phyloP scores from a whole-genome alignment of 345 rosid species.

The Syzygium oleosum region DNA sequence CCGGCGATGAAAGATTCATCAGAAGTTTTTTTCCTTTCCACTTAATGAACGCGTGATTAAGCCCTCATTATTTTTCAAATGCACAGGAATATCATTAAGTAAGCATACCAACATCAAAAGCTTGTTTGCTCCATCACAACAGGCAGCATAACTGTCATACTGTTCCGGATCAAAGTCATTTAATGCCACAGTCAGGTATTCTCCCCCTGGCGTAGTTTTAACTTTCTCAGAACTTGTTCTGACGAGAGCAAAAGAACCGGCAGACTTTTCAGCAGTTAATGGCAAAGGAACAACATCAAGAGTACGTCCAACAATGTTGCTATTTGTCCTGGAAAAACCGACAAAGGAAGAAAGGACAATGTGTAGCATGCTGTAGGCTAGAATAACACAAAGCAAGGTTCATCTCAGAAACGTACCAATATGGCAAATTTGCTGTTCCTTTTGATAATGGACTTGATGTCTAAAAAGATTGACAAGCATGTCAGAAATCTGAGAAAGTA shows the following conservation, averaged over 20 bases:
- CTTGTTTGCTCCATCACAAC: conserved; percentile 95
- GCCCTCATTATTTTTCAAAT: neutral
- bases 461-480: conserved; percentile 24
- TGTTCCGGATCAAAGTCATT: conserved; percentile 94
- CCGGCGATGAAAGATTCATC: too few species aligned
- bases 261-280: conserved; percentile 38
- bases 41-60: too few species aligned
- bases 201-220: conserved; percentile 91
- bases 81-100: neutral
- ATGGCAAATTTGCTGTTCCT: conserved; percentile 36
- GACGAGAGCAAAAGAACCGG: conserved; percentile 54
- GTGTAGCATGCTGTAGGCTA: too few species aligned
- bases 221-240: conserved; percentile 12
- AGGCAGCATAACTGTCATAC: conserved; percentile 75
- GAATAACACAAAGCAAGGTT: too few species aligned
- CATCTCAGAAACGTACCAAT: conserved; percentile 15
- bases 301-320: conserved; percentile 22
- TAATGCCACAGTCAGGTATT: conserved; percentile 80
- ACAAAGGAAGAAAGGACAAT: too few species aligned
- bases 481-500: conserved; percentile 1
- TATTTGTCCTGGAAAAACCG: conserved; percentile 21
- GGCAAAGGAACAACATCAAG: conserved; percentile 35
- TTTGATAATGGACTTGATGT: conserved; percentile 49
- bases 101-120: conserved; percentile 87
- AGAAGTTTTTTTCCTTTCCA: too few species aligned